Conservation (phyloP, 2,329 filamentous ascomycete species). For the Talaromyces sp. region DNA sequence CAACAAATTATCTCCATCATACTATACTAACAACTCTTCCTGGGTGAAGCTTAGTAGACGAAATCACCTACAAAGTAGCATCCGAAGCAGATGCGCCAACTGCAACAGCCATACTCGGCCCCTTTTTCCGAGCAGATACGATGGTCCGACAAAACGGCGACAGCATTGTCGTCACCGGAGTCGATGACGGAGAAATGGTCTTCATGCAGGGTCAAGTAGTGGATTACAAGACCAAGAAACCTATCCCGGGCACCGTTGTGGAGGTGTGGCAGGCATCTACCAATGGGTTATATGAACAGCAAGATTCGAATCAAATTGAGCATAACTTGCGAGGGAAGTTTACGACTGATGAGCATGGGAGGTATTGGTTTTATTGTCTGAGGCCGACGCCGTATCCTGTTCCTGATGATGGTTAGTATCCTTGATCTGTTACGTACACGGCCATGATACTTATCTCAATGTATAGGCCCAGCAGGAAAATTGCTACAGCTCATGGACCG, state of each 20-base stretch:
- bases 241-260: constrained; percentile 62
- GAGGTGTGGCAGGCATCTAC: constrained; percentile 79
- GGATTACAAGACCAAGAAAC: constrained; percentile 59
- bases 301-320: constrained; percentile 66
- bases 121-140: constrained; percentile 75
- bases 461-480: constrained; percentile 54
- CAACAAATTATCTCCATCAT: not conserved
- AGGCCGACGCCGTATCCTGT: constrained; percentile 58
- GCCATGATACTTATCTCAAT: constrained; percentile 9
- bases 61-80: constrained; percentile 69
- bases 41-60: constrained; percentile 65
- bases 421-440: not conserved
- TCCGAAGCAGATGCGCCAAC: constrained; percentile 57
- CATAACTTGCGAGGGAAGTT: constrained; percentile 73
- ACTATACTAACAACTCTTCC: not conserved
- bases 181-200: constrained; percentile 52
- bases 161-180: constrained; percentile 54
- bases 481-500: constrained; percentile 57
- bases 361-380: constrained; percentile 61
- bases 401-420: constrained; percentile 47
- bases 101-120: constrained; percentile 75
- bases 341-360: constrained; percentile 61
- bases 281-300: constrained; percentile 70
- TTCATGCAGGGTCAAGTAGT: constrained; percentile 64
- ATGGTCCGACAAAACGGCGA: constrained; percentile 67